A percentile compares a stretch with the other conserved stretches of the same genome.
Conservation (phyloP, 1,284 basidiomycete genomes). For the Boletus austroedulis region DNA sequence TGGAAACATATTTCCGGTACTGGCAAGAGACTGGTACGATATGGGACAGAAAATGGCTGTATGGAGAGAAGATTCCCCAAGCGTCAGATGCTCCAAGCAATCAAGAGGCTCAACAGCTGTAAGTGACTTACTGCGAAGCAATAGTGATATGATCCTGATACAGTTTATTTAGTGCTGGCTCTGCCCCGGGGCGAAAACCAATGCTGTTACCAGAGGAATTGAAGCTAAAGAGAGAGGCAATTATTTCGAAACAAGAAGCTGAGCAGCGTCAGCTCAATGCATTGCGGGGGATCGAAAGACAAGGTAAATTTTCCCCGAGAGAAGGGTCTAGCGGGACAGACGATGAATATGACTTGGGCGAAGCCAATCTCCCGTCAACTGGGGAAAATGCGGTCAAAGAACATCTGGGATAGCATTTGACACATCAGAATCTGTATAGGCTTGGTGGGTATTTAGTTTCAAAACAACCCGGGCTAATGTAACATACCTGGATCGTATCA, state of each 20-base stretch:
- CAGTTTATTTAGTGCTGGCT: not conserved
- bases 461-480: not conserved
- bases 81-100: not conserved
- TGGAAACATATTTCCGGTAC: slow-evolving; percentile 31
- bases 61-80: slow-evolving; percentile 10
- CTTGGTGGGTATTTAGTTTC: not conserved
- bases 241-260: slow-evolving; percentile 17
- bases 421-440: not conserved
- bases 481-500: not conserved
- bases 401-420: not conserved
- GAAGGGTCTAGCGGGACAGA: not conserved
- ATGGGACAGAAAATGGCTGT: slow-evolving; percentile 29
- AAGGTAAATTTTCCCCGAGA: not conserved
- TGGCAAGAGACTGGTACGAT: slow-evolving; percentile 27
- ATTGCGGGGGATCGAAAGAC: not conserved
- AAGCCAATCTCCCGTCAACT: not conserved
- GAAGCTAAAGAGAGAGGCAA: slow-evolving; percentile 11
- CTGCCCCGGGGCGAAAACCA: not conserved
- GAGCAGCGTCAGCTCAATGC: slow-evolving; percentile 17
- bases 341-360: not conserved
- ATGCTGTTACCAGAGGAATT: slow-evolving; percentile 5
- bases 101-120: not conserved
- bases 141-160: not conserved
- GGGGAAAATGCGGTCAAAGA: not conserved
- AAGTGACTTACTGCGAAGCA: not conserved